These are phyloP conservation scores for Fonsecaea monophora DNA, from an alignment of 2,329 filamentous ascomycete species.

Conservation along the genomic window DNA sequence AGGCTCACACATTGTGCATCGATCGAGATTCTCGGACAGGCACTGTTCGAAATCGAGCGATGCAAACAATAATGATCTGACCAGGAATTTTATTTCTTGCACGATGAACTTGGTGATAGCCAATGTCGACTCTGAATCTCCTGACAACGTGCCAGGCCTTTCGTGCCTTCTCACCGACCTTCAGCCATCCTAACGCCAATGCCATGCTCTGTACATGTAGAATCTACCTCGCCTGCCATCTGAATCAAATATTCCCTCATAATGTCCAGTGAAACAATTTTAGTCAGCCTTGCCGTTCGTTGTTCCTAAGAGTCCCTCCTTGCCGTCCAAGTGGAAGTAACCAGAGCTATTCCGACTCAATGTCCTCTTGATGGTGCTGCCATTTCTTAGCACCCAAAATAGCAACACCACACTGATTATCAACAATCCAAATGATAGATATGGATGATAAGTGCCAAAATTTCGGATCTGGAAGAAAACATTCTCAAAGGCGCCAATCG, in stretches of 20 bases:
- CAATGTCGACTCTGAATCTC: neutral
- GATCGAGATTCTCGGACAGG: neutral
- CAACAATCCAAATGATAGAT: conserved; percentile 51
- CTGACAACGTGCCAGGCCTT: neutral
- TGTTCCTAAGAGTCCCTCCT: conserved; percentile 52
- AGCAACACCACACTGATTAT: conserved; percentile 46
- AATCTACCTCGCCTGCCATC: neutral
- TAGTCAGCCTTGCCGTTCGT: conserved; percentile 57
- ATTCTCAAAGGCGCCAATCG: conserved; percentile 55
- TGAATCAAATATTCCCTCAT: conserved; percentile 1
- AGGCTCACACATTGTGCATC: neutral
- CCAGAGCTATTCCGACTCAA: conserved; percentile 47
- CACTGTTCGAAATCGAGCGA: neutral
- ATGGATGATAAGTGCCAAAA: conserved; percentile 53
- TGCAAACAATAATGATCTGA: neutral
- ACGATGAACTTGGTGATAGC: neutral
- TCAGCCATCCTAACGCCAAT: conserved; percentile 25
- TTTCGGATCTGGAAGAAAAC: conserved; percentile 55
- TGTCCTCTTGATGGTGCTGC: conserved; percentile 37
- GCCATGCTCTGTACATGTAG: conserved; percentile 34
- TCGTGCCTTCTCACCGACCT: neutral
- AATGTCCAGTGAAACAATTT: conserved; percentile 21
- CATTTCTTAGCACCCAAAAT: conserved; percentile 44
- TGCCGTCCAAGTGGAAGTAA: conserved; percentile 58
- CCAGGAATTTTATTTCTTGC: neutral